These are phyloP conservation scores for Plantago coronopus DNA, from an alignment of 305 asterid genomes.

Conservation along the genomic window DNA sequence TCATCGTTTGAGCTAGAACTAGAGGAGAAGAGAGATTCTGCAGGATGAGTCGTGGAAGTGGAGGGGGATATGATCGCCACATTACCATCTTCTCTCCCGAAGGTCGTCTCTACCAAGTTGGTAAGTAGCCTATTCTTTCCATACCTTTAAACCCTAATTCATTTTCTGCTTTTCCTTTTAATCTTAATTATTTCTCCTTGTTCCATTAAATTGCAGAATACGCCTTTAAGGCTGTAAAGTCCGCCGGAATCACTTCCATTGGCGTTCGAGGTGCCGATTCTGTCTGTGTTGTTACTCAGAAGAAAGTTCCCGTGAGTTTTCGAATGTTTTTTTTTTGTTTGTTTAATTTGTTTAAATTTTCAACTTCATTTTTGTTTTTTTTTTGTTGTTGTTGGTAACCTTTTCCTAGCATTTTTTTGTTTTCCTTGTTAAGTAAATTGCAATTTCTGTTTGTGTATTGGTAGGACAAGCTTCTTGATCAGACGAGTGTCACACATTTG, in stretches of 20 bases:
- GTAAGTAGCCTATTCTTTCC: constrained; percentile 36
- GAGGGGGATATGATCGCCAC: constrained; percentile 99
- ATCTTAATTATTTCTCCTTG: background rate
- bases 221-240: constrained; percentile 97
- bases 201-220: constrained; percentile 48
- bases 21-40: background rate
- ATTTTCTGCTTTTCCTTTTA: constrained; percentile 7
- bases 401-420: too few relatives aligned
- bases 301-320: constrained; percentile 85
- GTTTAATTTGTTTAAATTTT: background rate
- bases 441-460: constrained; percentile 20
- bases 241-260: constrained; percentile 92
- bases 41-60: constrained; percentile 95
- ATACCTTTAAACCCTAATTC: constrained; percentile 5
- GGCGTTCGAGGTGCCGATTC: constrained; percentile 95
- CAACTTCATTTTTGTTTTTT: too few relatives aligned
- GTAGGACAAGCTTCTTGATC: constrained; percentile 93
- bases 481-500: constrained; percentile 80
- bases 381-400: too few relatives aligned
- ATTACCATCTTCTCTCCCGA: constrained; percentile 99
- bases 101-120: constrained; percentile 98
- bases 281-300: constrained; percentile 96
- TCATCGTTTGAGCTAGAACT: too few relatives aligned
- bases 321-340: background rate
- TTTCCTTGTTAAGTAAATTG: too few relatives aligned